These are phyloP conservation scores for Acmispon strigosus DNA, from an alignment of 306 rosid genomes.

Conservation along the genomic window DNA sequence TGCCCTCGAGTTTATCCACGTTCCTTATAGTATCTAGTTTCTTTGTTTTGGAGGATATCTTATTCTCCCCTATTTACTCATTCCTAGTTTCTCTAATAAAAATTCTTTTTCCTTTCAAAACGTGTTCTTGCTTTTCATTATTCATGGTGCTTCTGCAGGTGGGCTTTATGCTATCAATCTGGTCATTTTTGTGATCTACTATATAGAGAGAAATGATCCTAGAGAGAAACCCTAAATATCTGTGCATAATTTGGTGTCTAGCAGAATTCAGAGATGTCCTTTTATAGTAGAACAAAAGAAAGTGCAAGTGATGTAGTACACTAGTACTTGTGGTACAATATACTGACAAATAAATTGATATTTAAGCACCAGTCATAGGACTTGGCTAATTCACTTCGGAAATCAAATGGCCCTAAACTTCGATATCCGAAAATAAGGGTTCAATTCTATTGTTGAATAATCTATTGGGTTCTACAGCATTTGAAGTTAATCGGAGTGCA, in stretches of 20 bases:
- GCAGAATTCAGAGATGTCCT: too few relatives aligned
- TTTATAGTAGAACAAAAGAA: too few relatives aligned
- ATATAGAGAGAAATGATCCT: neutral
- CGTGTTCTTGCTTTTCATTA: neutral
- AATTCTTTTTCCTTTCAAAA: neutral
- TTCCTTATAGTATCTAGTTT: neutral
- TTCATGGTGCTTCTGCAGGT: neutral
- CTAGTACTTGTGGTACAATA: too few relatives aligned
- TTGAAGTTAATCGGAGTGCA: neutral
- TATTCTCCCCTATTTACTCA: neutral
- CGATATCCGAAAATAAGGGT: neutral
- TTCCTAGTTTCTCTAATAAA: neutral
- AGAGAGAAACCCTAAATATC: neutral
- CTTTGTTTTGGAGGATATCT: neutral
- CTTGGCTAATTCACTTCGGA: neutral
- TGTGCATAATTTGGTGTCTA: neutral
- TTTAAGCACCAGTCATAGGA: neutral
- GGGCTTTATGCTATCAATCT: neutral
- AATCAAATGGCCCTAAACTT: neutral
- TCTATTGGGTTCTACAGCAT: neutral
- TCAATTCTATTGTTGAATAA: neutral
- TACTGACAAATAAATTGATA: neutral
- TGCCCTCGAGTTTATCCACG: neutral
- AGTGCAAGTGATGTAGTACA: too few relatives aligned
- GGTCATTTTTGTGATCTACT: neutral